Conservation (phyloP, 139 green algal genomes). For the Desmodesmus armatus region DNA sequence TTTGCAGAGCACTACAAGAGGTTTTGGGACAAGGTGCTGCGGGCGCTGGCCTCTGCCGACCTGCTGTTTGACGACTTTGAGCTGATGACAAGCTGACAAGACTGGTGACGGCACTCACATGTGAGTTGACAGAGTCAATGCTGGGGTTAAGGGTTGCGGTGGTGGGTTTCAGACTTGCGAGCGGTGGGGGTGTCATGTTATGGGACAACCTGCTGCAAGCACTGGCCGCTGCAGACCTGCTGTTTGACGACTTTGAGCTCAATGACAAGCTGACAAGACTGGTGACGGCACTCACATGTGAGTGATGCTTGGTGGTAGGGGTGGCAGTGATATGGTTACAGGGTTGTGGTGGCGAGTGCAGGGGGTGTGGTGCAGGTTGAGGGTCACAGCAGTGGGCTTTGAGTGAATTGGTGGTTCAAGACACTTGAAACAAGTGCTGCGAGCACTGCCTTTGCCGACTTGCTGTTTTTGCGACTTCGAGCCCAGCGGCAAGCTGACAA, state of each 20-base stretch:
- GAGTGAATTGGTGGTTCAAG: background rate
- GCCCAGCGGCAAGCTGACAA: conserved; percentile 62
- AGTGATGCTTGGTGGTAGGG: background rate
- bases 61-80: conserved; percentile 70
- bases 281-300: conserved; percentile 74
- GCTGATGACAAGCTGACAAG: conserved; percentile 65
- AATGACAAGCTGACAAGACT: conserved; percentile 64
- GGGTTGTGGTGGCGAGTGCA: too few species aligned
- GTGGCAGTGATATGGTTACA: too few species aligned
- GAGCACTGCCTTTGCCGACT: conserved; percentile 49
- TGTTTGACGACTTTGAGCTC: conserved; percentile 73
- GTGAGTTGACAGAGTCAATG: too few species aligned
- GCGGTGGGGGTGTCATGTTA: conserved; percentile 48
- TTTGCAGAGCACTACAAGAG: conserved; percentile 65
- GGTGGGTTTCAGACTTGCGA: background rate
- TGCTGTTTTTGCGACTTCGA: conserved; percentile 71
- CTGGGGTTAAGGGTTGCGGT: background rate
- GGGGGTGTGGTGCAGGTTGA: too few species aligned
- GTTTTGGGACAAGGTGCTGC: conserved; percentile 68
- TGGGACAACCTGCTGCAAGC: conserved; percentile 65
- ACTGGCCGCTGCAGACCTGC: conserved; percentile 48
- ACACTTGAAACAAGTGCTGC: conserved; percentile 67
- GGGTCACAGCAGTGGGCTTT: background rate
- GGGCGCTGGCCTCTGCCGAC: conserved; percentile 50
- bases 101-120: conserved; percentile 73